Conservation (phyloP, 768 basidiomycete species). For the Botryobasidium botryosum region DNA sequence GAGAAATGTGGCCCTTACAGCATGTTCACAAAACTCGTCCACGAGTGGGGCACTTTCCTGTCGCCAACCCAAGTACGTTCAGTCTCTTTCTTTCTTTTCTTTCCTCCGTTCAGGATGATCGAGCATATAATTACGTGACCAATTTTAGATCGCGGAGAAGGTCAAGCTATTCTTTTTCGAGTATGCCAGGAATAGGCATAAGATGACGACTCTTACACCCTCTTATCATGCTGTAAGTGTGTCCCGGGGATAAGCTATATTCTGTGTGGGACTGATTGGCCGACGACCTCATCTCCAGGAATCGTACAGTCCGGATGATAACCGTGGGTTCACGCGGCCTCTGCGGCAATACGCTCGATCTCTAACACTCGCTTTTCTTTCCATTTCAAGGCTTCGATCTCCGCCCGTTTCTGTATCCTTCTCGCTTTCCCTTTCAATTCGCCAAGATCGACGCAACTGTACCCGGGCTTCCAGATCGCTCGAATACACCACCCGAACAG, state of each 20-base stretch:
- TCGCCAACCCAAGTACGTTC: slow-evolving; percentile 60
- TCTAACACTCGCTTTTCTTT: background rate
- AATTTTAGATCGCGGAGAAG: slow-evolving; percentile 93
- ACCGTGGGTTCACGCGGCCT: slow-evolving; percentile 36
- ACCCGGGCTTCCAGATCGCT: slow-evolving; percentile 54
- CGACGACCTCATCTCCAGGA: slow-evolving; percentile 35
- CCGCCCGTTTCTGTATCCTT: slow-evolving; percentile 90
- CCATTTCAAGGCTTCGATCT: slow-evolving; percentile 64
- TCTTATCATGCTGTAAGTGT: slow-evolving; percentile 76
- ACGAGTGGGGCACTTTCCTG: slow-evolving; percentile 79
- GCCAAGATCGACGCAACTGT: slow-evolving; percentile 84
- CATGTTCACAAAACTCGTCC: slow-evolving; percentile 88
- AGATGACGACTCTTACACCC: slow-evolving; percentile 95
- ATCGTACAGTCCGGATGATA: slow-evolving; percentile 92
- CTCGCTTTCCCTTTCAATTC: slow-evolving; percentile 94
- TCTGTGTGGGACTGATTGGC: slow-evolving; percentile 13
- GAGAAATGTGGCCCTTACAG: slow-evolving; percentile 97
- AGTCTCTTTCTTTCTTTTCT: background rate
- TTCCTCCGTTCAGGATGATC: slow-evolving; percentile 2
- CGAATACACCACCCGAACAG: slow-evolving; percentile 15
- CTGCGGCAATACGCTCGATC: background rate
- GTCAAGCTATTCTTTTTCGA: slow-evolving; percentile 97
- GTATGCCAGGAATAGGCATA: slow-evolving; percentile 90
- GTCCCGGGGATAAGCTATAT: background rate
- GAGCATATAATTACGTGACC: background rate